Conservation (phyloP, 805 yeast species). For the Vanderwaltozyma yarrowii region DNA sequence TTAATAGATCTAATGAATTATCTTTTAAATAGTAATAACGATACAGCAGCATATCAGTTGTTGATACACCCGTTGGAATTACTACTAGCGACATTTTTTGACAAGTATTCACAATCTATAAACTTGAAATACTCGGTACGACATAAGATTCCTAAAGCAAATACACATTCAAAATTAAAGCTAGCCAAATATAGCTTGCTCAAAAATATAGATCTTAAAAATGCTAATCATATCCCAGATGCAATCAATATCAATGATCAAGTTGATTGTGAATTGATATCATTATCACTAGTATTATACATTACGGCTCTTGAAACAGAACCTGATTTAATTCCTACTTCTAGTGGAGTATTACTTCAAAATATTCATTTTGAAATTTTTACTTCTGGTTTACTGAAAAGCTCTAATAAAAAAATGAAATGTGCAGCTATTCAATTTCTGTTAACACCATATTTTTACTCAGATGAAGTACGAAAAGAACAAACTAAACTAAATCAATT, state of each 20-base stretch:
- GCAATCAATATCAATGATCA: slow-evolving; percentile 14
- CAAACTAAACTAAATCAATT: slow-evolving; percentile 10
- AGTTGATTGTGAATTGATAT: slow-evolving; percentile 11
- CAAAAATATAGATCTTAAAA: not conserved
- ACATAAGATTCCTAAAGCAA: not conserved
- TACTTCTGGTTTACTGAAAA: slow-evolving; percentile 16
- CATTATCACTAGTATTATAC: slow-evolving; percentile 13
- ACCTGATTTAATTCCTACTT: not conserved
- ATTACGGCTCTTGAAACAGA: not conserved
- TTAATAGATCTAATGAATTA: not conserved
- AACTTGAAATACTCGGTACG: not conserved
- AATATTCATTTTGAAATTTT: slow-evolving; percentile 12
- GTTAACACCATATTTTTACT: slow-evolving; percentile 10
- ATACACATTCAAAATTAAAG: not conserved
- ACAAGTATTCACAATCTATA: not conserved
- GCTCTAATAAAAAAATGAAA: slow-evolving; percentile 13
- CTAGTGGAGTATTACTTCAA: slow-evolving; percentile 6
- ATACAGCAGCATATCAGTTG: not conserved
- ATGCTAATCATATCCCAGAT: slow-evolving; percentile 12
- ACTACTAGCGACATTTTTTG: not conserved
- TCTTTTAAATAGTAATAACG: not conserved
- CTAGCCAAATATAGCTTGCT: no score
- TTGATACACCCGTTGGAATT: slow-evolving; percentile 8
- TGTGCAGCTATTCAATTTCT: slow-evolving; percentile 17
- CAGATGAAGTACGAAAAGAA: slow-evolving; percentile 7